Evolutionary conservation across 1,284 basidiomycete species (phyloP).

Genomic region (Inonotus obliquus): DNA sequence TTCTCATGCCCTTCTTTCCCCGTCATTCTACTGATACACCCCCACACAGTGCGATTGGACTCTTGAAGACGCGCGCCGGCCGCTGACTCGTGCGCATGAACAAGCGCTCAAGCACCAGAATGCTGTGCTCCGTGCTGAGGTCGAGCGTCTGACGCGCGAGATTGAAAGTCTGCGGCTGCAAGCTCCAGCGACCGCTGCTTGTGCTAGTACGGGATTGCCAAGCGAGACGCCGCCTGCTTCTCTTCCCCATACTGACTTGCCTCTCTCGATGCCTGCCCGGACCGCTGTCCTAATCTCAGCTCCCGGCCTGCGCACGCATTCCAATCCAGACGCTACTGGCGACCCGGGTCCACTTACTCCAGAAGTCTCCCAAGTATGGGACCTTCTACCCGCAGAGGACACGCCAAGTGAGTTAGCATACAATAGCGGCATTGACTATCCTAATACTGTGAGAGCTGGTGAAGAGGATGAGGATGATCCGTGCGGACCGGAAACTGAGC

Average conservation of each 20-base stretch:
- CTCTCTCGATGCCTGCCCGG: no score
- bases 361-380: no score
- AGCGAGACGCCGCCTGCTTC: no score
- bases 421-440: background rate
- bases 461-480: background rate
- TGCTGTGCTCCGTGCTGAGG: conserved; percentile 12
- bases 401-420: background rate
- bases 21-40: background rate
- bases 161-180: background rate
- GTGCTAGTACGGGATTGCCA: background rate
- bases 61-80: conserved; percentile 11
- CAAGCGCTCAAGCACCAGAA: conserved; percentile 18
- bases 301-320: no score
- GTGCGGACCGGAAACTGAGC: background rate
- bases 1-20: background rate
- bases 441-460: background rate
- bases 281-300: no score
- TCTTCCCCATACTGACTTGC: no score
- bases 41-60: conserved; percentile 15
- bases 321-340: no score
- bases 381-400: background rate
- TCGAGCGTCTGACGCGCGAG: conserved; percentile 12
- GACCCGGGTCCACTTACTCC: no score
- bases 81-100: conserved; percentile 17
- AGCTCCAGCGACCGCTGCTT: background rate